Conservation (phyloP, 176 grass and related monocot genomes). For the Juncus effusus region DNA sequence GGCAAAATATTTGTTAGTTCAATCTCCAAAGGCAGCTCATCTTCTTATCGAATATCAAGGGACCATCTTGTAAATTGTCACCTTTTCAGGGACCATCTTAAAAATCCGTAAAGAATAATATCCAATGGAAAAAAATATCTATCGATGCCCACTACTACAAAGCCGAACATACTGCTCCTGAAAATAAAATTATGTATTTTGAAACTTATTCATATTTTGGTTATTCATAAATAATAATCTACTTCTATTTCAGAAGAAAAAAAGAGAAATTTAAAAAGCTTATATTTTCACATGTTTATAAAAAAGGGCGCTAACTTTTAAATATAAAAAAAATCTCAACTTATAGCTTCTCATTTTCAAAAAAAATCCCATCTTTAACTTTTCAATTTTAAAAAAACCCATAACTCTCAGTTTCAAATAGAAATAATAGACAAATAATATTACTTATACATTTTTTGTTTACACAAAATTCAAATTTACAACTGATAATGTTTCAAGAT, state of each 20-base stretch:
- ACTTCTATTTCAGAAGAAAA: too few species aligned
- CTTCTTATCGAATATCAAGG: not conserved
- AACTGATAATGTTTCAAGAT: too few species aligned
- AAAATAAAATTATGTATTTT: constrained; percentile 23
- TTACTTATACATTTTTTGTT: too few species aligned
- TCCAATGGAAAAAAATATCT: not conserved
- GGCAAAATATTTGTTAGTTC: not conserved
- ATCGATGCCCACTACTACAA: constrained; percentile 28
- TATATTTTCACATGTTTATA: too few species aligned
- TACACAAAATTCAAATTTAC: too few species aligned
- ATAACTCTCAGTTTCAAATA: too few species aligned
- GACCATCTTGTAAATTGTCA: not conserved
- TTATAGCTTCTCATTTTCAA: too few species aligned
- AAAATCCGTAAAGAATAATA: not conserved
- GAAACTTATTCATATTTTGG: constrained; percentile 2
- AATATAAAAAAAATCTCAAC: too few species aligned
- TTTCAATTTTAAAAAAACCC: not conserved
- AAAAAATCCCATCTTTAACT: constrained; percentile 15
- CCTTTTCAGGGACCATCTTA: not conserved
- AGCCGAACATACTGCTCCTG: constrained; percentile 70
- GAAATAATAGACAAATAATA: too few species aligned
- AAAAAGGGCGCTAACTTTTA: too few species aligned
- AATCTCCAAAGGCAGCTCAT: not conserved
- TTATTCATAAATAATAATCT: not conserved
- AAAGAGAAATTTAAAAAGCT: too few species aligned